phyloP scores from a whole-genome alignment of 1,284 basidiomycete genomes.

The Lentinula novae-zelandiae region DNA sequence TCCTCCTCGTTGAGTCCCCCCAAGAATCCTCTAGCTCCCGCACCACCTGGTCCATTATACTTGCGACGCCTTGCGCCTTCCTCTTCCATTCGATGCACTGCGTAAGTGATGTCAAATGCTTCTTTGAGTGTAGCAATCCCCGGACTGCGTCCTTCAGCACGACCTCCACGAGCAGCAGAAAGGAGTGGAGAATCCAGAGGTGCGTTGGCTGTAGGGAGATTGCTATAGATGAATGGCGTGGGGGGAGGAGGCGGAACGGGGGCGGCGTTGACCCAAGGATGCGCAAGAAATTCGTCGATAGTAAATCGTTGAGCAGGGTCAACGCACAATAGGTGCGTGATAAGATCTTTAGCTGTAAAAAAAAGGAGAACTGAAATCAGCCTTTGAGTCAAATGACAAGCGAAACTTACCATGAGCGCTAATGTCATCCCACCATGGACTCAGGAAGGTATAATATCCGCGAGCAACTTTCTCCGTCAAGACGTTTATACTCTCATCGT shows the following conservation, averaged over 20 bases:
- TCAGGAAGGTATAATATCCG: slow-evolving; percentile 97
- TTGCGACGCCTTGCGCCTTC: slow-evolving; percentile 86
- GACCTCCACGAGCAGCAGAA: slow-evolving; percentile 72
- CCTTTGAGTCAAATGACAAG: background rate
- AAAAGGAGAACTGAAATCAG: no score
- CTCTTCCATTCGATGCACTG: slow-evolving; percentile 99
- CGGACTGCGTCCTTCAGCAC: slow-evolving; percentile 83
- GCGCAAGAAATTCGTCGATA: slow-evolving; percentile 96
- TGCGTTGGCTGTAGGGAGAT: slow-evolving; percentile 23
- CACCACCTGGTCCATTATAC: slow-evolving; percentile 73
- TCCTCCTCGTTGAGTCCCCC: slow-evolving; percentile 92
- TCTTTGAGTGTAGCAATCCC: slow-evolving; percentile 92
- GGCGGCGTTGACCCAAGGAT: slow-evolving; percentile 89
- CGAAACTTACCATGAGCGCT: slow-evolving; percentile 62
- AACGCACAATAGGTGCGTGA: slow-evolving; percentile 92
- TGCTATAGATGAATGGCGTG: slow-evolving; percentile 50
- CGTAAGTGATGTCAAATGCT: slow-evolving; percentile 98
- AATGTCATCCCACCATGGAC: slow-evolving; percentile 99
- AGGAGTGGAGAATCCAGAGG: slow-evolving; percentile 92
- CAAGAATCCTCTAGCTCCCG: slow-evolving; percentile 79
- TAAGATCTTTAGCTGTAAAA: slow-evolving; percentile 84
- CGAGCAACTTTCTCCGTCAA: slow-evolving; percentile 98
- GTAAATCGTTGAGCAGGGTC: slow-evolving; percentile 95
- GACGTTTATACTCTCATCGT: slow-evolving; percentile 98
- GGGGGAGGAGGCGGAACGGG: slow-evolving; percentile 59